Evolutionary conservation across 2,329 filamentous ascomycete species (phyloP).

Genomic region (Xylaria sp.): DNA sequence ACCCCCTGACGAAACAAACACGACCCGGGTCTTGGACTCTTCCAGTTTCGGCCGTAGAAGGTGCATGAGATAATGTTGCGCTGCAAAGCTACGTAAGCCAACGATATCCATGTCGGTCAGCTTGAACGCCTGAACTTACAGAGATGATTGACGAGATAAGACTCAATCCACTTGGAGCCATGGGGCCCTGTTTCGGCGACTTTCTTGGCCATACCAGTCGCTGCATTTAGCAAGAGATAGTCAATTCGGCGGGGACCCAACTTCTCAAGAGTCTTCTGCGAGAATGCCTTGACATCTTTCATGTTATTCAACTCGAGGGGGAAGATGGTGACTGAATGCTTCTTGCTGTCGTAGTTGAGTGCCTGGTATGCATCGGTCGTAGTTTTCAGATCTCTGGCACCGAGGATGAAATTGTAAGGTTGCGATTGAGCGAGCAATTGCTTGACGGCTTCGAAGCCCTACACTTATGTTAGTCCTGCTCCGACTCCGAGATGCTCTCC

Average conservation of each 20-base stretch:
- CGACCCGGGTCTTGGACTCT: constrained; percentile 52
- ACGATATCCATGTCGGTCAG: not conserved
- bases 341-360: constrained; percentile 48
- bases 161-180: constrained; percentile 57
- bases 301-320: constrained; percentile 56
- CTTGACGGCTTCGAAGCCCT: constrained; percentile 61
- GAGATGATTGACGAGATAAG: constrained; percentile 58
- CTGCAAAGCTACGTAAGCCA: constrained; percentile 42
- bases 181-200: constrained; percentile 45
- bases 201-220: constrained; percentile 44
- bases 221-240: constrained; percentile 58
- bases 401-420: constrained; percentile 56
- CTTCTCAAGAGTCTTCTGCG: constrained; percentile 49
- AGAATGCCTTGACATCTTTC: constrained; percentile 52
- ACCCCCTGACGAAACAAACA: constrained; percentile 58
- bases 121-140: constrained; percentile 44
- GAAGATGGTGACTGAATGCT: constrained; percentile 51
- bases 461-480: not conserved
- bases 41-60: constrained; percentile 55
- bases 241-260: constrained; percentile 52
- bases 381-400: constrained; percentile 51
- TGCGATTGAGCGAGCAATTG: constrained; percentile 53
- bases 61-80: constrained; percentile 60
- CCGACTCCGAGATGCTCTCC: not conserved
- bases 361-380: constrained; percentile 50